Conservation (phyloP, 169 alveolate genomes). For the Miamiensis avidus region DNA sequence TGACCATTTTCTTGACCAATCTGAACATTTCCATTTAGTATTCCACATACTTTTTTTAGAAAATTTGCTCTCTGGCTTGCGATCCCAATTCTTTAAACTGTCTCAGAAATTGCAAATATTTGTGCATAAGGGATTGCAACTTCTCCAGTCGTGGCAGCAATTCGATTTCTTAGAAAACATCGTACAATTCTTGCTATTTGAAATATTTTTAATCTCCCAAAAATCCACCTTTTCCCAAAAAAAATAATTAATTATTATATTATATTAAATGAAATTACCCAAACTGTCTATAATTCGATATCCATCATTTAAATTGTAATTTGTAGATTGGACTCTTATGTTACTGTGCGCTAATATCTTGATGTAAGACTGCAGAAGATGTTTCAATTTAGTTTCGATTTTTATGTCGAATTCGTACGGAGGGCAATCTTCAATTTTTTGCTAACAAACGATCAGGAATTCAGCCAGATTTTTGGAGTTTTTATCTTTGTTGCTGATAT, state of each 20-base stretch:
- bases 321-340: neutral
- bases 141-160: neutral
- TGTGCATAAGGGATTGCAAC: too few relatives aligned
- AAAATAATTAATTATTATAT: too few relatives aligned
- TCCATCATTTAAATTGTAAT: neutral
- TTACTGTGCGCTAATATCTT: neutral
- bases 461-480: neutral
- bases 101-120: too few relatives aligned
- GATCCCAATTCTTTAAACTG: neutral
- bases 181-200: neutral
- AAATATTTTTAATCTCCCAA: neutral
- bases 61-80: neutral
- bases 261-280: too few relatives aligned
- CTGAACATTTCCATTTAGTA: neutral
- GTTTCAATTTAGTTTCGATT: neutral
- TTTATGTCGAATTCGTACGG: too few relatives aligned
- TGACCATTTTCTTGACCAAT: neutral
- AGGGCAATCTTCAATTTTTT: neutral
- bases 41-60: neutral
- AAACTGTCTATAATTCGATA: neutral
- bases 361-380: neutral
- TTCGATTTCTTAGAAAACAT: constrained; percentile 13
- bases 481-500: neutral
- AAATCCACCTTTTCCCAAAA: too few relatives aligned
- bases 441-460: neutral